Evolutionary conservation across 306 rosid species (phyloP).

Genomic region (Arachis hypogaea): DNA sequence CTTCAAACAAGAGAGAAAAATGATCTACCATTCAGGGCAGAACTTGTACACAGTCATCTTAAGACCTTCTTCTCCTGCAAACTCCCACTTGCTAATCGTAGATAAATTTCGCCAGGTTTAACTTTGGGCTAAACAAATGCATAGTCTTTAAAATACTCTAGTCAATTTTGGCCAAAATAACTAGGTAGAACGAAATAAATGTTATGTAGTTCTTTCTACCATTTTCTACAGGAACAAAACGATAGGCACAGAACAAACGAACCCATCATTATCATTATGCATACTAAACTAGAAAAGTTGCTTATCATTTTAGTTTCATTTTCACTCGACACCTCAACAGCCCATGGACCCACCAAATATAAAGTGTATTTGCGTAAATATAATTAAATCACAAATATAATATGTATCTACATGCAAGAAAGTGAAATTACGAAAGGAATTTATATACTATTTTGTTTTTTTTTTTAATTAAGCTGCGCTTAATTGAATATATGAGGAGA

Average conservation of each 20-base stretch:
- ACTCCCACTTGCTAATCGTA: background rate
- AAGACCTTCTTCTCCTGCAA: background rate
- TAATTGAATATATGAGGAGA: too few species aligned
- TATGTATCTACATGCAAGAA: too few species aligned
- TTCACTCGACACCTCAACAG: background rate
- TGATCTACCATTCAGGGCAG: background rate
- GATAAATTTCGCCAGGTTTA: background rate
- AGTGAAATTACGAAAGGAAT: too few species aligned
- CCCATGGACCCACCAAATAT: background rate
- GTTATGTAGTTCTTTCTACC: background rate
- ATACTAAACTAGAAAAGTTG: too few species aligned
- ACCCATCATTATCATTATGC: too few species aligned
- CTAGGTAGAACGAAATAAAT: background rate
- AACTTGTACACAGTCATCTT: background rate
- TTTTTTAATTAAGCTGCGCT: too few species aligned
- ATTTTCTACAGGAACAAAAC: background rate
- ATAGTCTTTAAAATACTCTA: background rate
- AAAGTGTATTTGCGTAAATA: background rate
- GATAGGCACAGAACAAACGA: background rate
- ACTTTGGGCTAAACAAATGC: background rate
- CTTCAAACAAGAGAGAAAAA: background rate
- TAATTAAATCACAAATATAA: too few species aligned
- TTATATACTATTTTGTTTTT: too few species aligned
- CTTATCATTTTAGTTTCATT: background rate
- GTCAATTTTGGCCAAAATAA: background rate